Evolutionary conservation across 148 eudicot genomes (phyloP).

Genomic region (Fallopia convolvulus): DNA sequence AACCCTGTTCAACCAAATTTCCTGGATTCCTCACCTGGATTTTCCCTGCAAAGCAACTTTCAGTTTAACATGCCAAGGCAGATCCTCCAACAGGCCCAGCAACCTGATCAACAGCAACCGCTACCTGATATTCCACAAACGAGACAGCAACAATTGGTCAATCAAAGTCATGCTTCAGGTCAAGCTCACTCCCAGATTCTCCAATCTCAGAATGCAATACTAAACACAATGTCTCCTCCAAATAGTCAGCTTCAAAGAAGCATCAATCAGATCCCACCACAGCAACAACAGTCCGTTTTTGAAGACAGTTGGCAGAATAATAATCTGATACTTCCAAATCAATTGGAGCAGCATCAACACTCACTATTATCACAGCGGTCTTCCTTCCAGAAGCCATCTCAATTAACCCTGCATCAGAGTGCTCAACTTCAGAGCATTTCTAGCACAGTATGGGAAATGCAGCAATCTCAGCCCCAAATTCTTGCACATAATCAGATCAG

Average conservation of each 20-base stretch:
- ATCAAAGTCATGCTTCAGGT: constrained; percentile 19
- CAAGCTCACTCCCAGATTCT: constrained; percentile 51
- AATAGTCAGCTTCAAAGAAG: constrained; percentile 47
- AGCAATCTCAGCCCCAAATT: constrained; percentile 38
- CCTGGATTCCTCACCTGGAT: constrained; percentile 36
- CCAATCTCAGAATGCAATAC: constrained; percentile 37
- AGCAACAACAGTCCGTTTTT: constrained; percentile 33
- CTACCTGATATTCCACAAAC: constrained; percentile 27
- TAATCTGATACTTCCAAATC: constrained; percentile 40
- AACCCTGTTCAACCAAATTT: constrained; percentile 53
- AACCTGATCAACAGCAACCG: constrained; percentile 17
- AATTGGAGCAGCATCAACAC: constrained; percentile 69
- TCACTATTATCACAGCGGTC: constrained; percentile 51
- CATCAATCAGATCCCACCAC: constrained; percentile 27
- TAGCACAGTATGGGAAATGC: constrained; percentile 24
- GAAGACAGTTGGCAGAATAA: constrained; percentile 48
- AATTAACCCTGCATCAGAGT: constrained; percentile 42
- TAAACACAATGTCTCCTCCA: constrained; percentile 40
- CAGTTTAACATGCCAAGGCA: constrained; percentile 31
- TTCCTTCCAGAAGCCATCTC: constrained; percentile 34
- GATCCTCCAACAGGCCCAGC: constrained; percentile 25
- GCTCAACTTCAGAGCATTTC: constrained; percentile 52
- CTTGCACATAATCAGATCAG: constrained; percentile 33
- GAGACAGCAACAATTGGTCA: constrained; percentile 9
- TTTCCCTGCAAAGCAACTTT: constrained; percentile 42